Evolutionary conservation across 192 early-diverging fungal genomes (phyloP).

Genomic region (Ambispora gerdemannii): DNA sequence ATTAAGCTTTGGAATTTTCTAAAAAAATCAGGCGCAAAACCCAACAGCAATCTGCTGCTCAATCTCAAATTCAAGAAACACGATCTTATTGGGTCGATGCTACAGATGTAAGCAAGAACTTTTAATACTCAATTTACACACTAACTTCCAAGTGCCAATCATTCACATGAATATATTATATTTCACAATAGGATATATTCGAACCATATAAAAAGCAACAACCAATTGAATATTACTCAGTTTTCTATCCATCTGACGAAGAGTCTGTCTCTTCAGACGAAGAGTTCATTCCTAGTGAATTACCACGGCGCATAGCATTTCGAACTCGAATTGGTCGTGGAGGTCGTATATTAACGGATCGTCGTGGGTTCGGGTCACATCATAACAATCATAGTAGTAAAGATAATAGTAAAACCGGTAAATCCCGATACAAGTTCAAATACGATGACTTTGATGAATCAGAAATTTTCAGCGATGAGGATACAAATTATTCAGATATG

Average conservation of each 20-base stretch:
- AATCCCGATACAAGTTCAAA: not conserved
- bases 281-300: no score
- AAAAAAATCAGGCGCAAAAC: not conserved
- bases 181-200: not conserved
- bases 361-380: slow-evolving; percentile 32
- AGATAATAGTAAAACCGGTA: not conserved
- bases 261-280: not conserved
- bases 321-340: slow-evolving; percentile 72
- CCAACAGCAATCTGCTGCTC: not conserved
- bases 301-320: slow-evolving; percentile 26
- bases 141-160: not conserved
- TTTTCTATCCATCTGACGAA: not conserved
- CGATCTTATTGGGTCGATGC: not conserved
- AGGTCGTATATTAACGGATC: slow-evolving; percentile 74
- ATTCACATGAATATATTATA: not conserved
- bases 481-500: not conserved
- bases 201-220: not conserved
- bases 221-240: not conserved
- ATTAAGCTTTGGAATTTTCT: not conserved
- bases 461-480: slow-evolving; percentile 20
- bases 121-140: not conserved
- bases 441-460: slow-evolving; percentile 25
- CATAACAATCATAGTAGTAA: not conserved
- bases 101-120: not conserved
- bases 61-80: not conserved